A percentile compares a stretch with the other conserved stretches of the same genome.
Evolutionary conservation across 352 stramenopile species (phyloP).

Genomic region (Pilasporangium apinafurcum): DNA sequence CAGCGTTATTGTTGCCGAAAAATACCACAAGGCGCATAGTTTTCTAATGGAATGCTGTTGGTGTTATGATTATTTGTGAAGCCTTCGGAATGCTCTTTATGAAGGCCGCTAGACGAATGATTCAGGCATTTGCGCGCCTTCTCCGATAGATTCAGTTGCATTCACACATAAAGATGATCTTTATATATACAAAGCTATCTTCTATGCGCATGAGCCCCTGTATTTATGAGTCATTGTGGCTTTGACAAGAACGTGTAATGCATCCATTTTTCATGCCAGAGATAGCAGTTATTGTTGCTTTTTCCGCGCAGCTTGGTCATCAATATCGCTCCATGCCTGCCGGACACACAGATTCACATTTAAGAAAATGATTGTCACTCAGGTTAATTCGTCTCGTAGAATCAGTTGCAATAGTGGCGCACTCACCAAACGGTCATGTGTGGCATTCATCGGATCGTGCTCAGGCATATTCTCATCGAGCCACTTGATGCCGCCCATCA

Average conservation of each 20-base stretch:
- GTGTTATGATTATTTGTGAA: constrained; percentile 6
- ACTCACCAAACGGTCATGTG: constrained; percentile 39
- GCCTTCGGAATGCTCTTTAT: constrained; percentile 59
- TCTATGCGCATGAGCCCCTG: no score
- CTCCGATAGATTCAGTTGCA: constrained; percentile 51
- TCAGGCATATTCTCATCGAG: constrained; percentile 57
- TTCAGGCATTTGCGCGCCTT: constrained; percentile 49
- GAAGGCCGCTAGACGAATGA: constrained; percentile 54
- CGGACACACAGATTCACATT: neutral
- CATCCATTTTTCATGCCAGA: no score
- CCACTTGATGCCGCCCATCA: constrained; percentile 64
- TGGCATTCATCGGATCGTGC: constrained; percentile 18
- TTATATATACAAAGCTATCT: no score
- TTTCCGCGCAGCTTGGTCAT: constrained; percentile 20
- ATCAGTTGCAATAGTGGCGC: neutral
- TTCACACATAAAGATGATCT: no score
- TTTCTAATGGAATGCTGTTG: neutral
- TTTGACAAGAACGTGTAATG: no score
- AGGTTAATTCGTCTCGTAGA: constrained; percentile 5
- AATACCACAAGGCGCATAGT: no score
- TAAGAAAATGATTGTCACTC: constrained; percentile 4
- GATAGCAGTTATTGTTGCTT: constrained; percentile 5
- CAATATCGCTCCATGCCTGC: constrained; percentile 66
- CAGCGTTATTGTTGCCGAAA: neutral
- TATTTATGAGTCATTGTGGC: no score